Percentiles rank a stretch among this genome's conserved stretches.
phyloP scores from a whole-genome alignment of 179 eudicot species.

The Spergularia azorica region DNA sequence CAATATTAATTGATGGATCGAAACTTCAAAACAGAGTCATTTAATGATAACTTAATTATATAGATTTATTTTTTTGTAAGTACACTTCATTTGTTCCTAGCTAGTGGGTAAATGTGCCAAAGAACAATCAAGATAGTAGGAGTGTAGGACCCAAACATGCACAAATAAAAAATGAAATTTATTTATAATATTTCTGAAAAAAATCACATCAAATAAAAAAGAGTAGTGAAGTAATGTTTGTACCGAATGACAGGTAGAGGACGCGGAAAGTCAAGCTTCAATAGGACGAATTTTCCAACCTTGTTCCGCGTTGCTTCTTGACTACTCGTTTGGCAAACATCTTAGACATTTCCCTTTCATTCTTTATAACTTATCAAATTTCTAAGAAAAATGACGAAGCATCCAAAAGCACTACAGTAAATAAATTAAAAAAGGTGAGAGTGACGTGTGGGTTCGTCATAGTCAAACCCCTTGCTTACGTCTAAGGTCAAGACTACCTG shows the following conservation, averaged over 20 bases:
- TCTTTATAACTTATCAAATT: neutral
- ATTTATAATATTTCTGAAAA: too few relatives aligned
- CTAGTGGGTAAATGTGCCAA: too few relatives aligned
- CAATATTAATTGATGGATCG: too few relatives aligned
- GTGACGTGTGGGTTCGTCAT: constrained; percentile 15
- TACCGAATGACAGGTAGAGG: neutral
- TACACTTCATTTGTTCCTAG: too few relatives aligned
- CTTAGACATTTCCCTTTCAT: neutral
- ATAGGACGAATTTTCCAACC: constrained; percentile 26
- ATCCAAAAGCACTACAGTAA: neutral
- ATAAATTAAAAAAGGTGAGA: neutral
- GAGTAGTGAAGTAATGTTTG: neutral
- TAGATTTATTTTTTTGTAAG: too few relatives aligned
- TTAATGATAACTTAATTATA: too few relatives aligned
- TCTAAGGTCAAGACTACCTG: neutral
- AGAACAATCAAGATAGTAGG: too few relatives aligned
- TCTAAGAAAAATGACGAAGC: neutral
- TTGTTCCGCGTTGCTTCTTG: constrained; percentile 27
- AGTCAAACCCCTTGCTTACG: constrained; percentile 19
- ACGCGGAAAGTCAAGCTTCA: constrained; percentile 25
- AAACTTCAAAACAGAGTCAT: too few relatives aligned
- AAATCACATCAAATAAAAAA: too few relatives aligned
- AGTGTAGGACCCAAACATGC: too few relatives aligned
- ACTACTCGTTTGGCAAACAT: neutral
- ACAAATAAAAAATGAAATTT: too few relatives aligned